phyloP scores from a whole-genome alignment of 2,329 filamentous ascomycete species.

The Elsinoe arachidis region DNA sequence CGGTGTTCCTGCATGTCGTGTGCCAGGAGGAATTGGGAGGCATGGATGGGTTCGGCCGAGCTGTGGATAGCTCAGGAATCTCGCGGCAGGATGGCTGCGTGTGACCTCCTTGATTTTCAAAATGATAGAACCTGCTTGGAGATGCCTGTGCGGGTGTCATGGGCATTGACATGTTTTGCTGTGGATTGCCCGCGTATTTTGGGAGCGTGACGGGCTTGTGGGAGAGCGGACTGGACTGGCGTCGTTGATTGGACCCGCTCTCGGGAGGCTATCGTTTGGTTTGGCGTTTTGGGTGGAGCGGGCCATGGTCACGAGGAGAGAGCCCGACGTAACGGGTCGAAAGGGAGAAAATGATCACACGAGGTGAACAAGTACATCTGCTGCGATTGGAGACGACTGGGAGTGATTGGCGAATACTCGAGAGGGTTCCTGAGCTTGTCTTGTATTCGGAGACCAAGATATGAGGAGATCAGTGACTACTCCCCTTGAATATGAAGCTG shows the following conservation, averaged over 20 bases:
- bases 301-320: constrained; percentile 2
- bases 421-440: no score
- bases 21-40: no score
- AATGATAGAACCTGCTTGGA: no score
- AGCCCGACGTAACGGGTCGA: constrained; percentile 4
- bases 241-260: constrained; percentile 8
- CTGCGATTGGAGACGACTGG: not conserved
- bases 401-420: no score
- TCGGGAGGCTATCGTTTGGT: not conserved
- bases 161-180: no score
- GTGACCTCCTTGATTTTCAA: no score
- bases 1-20: not conserved
- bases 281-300: constrained; percentile 9
- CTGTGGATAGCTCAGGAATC: no score
- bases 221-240: not conserved
- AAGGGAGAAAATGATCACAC: not conserved
- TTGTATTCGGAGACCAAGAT: no score
- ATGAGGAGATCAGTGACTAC: not conserved
- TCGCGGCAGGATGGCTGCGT: no score
- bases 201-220: not conserved
- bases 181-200: not conserved
- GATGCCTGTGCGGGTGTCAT: no score
- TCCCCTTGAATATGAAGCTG: not conserved
- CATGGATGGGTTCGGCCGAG: no score
- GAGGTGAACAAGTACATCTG: not conserved